phyloP scores from a whole-genome alignment of 129 eudicot genomes.

The Arctium lappa region DNA sequence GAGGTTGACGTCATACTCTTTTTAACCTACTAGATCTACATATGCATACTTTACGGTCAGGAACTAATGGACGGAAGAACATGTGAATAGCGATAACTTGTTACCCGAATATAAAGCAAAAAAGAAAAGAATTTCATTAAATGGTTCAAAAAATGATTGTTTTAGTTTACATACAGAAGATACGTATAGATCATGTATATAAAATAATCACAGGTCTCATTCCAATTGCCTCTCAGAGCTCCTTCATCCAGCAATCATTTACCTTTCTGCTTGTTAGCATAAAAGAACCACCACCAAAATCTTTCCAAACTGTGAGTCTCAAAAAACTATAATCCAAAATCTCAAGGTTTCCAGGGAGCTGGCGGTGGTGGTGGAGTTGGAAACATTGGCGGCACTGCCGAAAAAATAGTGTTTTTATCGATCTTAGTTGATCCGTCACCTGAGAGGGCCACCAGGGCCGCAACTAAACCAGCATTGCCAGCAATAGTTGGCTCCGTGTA shows the following conservation, averaged over 20 bases:
- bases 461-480: conserved; percentile 84
- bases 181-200: background rate
- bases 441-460: conserved; percentile 77
- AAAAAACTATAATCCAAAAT: background rate
- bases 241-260: conserved; percentile 7
- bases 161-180: conserved; percentile 7
- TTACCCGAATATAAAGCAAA: too few species aligned
- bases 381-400: conserved; percentile 80
- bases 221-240: background rate
- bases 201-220: background rate
- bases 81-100: background rate
- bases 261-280: conserved; percentile 16
- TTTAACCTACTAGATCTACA: too few species aligned
- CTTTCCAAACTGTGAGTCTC: conserved; percentile 1
- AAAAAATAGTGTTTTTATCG: conserved; percentile 79
- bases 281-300: background rate
- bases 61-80: too few species aligned
- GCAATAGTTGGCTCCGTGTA: conserved; percentile 88
- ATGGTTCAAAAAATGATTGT: conserved; percentile 6
- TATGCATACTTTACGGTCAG: too few species aligned
- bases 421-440: conserved; percentile 46
- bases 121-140: conserved; percentile 14
- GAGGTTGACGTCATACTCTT: too few species aligned
- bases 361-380: conserved; percentile 75
- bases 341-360: conserved; percentile 68